Conservation (phyloP, 352 stramenopile genomes). For the Pythium sp. region DNA sequence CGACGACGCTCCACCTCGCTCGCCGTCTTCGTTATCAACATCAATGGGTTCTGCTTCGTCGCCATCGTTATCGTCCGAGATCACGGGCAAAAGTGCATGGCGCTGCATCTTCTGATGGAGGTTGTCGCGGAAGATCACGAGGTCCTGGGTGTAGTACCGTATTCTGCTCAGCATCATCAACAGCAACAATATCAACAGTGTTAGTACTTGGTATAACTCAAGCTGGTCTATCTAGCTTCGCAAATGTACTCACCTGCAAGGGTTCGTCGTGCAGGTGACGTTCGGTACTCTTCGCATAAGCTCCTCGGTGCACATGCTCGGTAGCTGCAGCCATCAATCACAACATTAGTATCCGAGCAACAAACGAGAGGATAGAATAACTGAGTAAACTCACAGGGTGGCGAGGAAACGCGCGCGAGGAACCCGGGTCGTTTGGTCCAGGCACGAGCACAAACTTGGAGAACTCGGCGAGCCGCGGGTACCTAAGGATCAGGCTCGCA, state of each 20-base stretch:
- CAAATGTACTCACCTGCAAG: constrained; percentile 57
- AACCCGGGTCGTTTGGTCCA: constrained; percentile 89
- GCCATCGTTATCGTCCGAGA: constrained; percentile 21
- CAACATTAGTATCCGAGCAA: not conserved
- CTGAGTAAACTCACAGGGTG: constrained; percentile 46
- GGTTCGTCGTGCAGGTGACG: constrained; percentile 87
- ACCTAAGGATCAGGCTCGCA: constrained; percentile 87
- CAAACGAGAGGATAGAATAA: not conserved
- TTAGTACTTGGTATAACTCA: not conserved
- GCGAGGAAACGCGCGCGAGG: constrained; percentile 73
- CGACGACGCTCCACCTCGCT: constrained; percentile 10
- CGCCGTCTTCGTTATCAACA: not conserved
- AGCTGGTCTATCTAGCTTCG: not conserved
- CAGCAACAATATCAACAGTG: not conserved
- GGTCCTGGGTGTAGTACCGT: constrained; percentile 91
- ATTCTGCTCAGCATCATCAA: constrained; percentile 39
- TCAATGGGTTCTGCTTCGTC: constrained; percentile 19
- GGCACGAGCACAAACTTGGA: constrained; percentile 92
- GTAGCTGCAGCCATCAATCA: constrained; percentile 36
- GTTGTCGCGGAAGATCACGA: constrained; percentile 92
- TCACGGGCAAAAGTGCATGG: constrained; percentile 72
- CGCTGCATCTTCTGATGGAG: constrained; percentile 90
- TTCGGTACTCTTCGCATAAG: constrained; percentile 68
- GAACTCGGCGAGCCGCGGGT: constrained; percentile 71
- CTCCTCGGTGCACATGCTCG: constrained; percentile 68